Conservation (phyloP, 2,329 filamentous ascomycete species). For the Aspergillus glaucus region DNA sequence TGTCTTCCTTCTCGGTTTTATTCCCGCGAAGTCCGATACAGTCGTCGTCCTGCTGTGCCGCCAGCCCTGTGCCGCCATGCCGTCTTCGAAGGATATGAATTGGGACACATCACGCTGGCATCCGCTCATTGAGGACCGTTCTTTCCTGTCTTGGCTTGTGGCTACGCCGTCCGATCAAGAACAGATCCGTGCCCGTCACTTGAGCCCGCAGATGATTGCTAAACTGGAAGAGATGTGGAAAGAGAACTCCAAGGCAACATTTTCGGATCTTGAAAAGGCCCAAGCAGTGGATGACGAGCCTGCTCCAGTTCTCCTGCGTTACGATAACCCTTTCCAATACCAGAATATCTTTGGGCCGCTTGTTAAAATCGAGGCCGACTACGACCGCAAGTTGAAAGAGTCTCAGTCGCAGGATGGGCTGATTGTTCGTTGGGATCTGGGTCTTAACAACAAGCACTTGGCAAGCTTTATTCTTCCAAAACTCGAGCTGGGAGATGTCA, state of each 20-base stretch:
- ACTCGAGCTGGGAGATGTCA: conserved; percentile 94
- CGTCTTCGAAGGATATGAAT: conserved; percentile 98
- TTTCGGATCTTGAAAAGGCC: conserved; percentile 85
- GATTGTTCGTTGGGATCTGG: conserved; percentile 87
- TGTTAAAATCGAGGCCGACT: conserved; percentile 98
- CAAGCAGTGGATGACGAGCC: conserved; percentile 92
- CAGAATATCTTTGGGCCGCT: conserved; percentile 97
- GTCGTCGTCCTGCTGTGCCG: conserved; percentile 95
- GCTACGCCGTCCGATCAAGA: conserved; percentile 84
- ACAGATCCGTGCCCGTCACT: conserved; percentile 86
- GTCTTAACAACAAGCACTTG: conserved; percentile 93
- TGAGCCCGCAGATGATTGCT: conserved; percentile 90
- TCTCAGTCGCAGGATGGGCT: conserved; percentile 96
- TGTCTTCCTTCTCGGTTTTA: conserved; percentile 94
- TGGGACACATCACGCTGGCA: conserved; percentile 99
- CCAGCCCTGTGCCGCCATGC: conserved; percentile 89
- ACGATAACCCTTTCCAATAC: conserved; percentile 96
- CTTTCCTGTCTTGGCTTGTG: conserved; percentile 91
- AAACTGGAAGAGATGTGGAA: conserved; percentile 99
- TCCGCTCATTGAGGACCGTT: conserved; percentile 91
- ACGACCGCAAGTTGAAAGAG: conserved; percentile 97
- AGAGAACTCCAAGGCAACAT: conserved; percentile 80
- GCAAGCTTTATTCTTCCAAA: conserved; percentile 95
- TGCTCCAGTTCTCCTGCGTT: conserved; percentile 82
- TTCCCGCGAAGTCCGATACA: conserved; percentile 96